These are phyloP conservation scores for Emergomyces orientalis DNA, from an alignment of 2,329 filamentous ascomycete species.

Conservation along the genomic window DNA sequence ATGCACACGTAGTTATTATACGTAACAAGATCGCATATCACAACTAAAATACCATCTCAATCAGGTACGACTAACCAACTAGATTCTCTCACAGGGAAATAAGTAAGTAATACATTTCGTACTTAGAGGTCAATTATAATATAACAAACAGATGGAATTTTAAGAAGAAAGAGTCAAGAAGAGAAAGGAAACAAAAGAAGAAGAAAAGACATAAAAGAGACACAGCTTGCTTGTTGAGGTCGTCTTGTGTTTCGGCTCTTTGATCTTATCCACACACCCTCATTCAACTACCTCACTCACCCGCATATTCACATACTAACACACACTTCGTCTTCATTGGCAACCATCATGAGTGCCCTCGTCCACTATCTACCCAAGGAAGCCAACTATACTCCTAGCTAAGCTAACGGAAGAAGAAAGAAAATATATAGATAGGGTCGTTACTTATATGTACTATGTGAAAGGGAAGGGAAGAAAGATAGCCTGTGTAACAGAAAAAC, in stretches of 20 bases:
- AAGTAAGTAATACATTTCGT: too few relatives aligned
- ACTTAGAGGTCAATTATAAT: not conserved
- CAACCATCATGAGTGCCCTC: not conserved
- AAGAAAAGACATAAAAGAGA: too few relatives aligned
- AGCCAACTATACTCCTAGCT: not conserved
- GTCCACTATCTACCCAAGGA: not conserved
- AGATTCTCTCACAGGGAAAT: not conserved
- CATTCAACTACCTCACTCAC: too few relatives aligned
- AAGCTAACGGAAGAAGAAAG: not conserved
- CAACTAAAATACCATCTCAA: not conserved
- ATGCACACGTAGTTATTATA: too few relatives aligned
- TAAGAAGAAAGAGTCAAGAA: too few relatives aligned
- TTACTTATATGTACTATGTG: not conserved
- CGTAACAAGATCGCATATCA: not conserved
- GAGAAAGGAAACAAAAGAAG: too few relatives aligned
- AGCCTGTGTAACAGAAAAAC: not conserved
- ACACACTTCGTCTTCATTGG: not conserved
- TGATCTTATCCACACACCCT: too few relatives aligned
- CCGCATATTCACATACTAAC: not conserved
- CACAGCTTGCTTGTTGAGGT: too few relatives aligned
- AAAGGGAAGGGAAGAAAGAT: not conserved
- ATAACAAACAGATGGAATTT: not conserved
- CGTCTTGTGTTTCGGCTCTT: too few relatives aligned
- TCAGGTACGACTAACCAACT: not conserved
- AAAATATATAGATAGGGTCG: not conserved